Base-by-base conservation (phyloP, 139 green algal species). In the Nannochloris sp. region DNA sequence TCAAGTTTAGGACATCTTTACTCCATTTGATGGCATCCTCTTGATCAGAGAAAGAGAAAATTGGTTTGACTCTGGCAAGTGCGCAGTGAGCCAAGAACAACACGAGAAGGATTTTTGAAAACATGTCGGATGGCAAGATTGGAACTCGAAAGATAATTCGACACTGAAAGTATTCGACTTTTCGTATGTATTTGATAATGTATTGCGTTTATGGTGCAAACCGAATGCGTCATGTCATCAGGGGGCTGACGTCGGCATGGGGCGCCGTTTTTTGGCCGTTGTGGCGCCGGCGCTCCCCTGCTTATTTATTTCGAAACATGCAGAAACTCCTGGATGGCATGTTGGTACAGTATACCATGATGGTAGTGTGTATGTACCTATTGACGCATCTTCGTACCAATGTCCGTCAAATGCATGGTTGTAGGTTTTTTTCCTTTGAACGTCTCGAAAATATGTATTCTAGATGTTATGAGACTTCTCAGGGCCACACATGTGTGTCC, bases 381-480 rank as follows among this genome's bases (percentile, higher is more conserved):
- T 12, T 12, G 10, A 20, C 68, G 62, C 60, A 68, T 74, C 29
- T 37, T 43, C 20, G 59, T 29, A 3, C 17, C 43, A 49, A 49
- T 49, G 43, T 29, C 17, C 3, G 29, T 40, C 8, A 75, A 51
- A 20, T 62, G 69, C 62, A 75, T 49, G 36, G 46, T 71, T 26
- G 20, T 23, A 23, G 20, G 20, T 23, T 23, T 23, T 48, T 65
- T 11, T 62, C 51, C 44, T 75, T 75, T 44, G 62, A 62, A 40
- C 62, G 37, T 25, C 71, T 58, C 28, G 75, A 53, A 2, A 67
- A 28, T 23, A 74, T 44, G 37, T 78, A 78, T 36, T 57, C 71
- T 5, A 78, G 31, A 53, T n/a, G 61, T 43, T 13, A 50, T 65
- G 23, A 78, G 59, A 17, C 53, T 37, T 26, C 57, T 16, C 36